phyloP scores from a whole-genome alignment of 768 basidiomycete species.

The Chalciporus chontae region DNA sequence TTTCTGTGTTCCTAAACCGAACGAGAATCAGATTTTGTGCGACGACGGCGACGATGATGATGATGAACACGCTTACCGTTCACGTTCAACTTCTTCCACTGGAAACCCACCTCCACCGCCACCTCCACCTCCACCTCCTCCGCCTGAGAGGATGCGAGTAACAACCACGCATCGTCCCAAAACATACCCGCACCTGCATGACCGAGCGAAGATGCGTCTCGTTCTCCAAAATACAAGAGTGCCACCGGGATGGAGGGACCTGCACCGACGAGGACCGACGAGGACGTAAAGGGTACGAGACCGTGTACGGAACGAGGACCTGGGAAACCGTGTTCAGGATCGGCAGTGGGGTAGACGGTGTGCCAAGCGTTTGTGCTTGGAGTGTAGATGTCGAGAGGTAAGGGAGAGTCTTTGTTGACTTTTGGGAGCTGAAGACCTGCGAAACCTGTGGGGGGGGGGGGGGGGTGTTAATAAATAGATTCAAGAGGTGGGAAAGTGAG shows the following conservation, averaged over 20 bases:
- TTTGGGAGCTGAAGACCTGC: slow-evolving; percentile 35
- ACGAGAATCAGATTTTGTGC: too few species aligned
- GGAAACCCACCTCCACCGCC: too few species aligned
- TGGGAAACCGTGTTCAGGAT: slow-evolving; percentile 28
- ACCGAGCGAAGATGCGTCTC: slow-evolving; percentile 32
- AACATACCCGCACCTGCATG: slow-evolving; percentile 41
- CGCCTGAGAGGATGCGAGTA: slow-evolving; percentile 15
- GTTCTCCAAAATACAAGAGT: slow-evolving; percentile 36
- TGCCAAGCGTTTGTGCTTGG: slow-evolving; percentile 22
- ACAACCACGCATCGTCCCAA: slow-evolving; percentile 37
- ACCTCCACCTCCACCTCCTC: too few species aligned
- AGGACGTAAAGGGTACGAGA: slow-evolving; percentile 29
- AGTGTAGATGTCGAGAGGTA: slow-evolving; percentile 35
- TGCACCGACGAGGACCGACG: too few species aligned
- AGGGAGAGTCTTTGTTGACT: slow-evolving; percentile 5
- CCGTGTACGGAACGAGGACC: slow-evolving; percentile 35
- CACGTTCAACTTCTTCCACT: slow-evolving; percentile 26
- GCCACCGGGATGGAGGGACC: slow-evolving; percentile 23
- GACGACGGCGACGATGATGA: too few species aligned
- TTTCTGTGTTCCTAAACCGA: neutral
- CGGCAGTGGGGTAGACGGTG: slow-evolving; percentile 21
- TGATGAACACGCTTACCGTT: slow-evolving; percentile 7
- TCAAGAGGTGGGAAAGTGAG: neutral
- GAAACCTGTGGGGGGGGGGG: slow-evolving; percentile 24
- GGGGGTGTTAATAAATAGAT: neutral